These are phyloP conservation scores for Dryas integrifolia DNA, from an alignment of 331 rosid species.

Conservation along the genomic window DNA sequence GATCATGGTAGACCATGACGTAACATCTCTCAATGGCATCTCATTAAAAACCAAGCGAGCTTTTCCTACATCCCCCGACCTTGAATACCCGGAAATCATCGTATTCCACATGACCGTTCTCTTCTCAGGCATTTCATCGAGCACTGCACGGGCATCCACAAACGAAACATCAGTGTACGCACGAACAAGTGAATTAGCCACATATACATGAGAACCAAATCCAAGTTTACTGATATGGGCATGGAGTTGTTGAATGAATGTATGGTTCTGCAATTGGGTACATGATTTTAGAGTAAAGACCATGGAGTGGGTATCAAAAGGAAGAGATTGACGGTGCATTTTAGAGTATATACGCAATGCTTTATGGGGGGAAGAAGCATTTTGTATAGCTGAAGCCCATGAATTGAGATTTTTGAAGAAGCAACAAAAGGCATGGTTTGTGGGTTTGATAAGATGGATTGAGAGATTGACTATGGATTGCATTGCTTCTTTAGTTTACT, in stretches of 20 bases:
- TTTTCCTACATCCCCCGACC: slow-evolving; percentile 31
- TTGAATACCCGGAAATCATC: slow-evolving; percentile 53
- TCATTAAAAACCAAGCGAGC: slow-evolving; percentile 42
- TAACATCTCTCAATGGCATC: slow-evolving; percentile 43
- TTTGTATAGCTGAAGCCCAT: slow-evolving; percentile 49
- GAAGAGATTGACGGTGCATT: slow-evolving; percentile 43
- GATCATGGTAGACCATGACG: slow-evolving; percentile 58
- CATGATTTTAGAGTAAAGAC: slow-evolving; percentile 55
- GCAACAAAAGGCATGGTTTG: slow-evolving; percentile 5
- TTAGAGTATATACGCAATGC: slow-evolving; percentile 38
- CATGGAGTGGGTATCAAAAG: slow-evolving; percentile 49
- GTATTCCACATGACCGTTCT: slow-evolving; percentile 56
- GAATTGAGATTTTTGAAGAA: slow-evolving; percentile 27
- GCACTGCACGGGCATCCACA: slow-evolving; percentile 42
- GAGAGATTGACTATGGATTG: background rate
- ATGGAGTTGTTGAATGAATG: slow-evolving; percentile 48
- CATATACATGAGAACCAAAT: slow-evolving; percentile 38
- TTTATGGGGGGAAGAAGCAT: slow-evolving; percentile 44
- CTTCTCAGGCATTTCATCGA: slow-evolving; percentile 62
- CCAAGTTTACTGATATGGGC: slow-evolving; percentile 63
- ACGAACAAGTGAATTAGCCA: slow-evolving; percentile 42
- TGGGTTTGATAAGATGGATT: slow-evolving; percentile 3
- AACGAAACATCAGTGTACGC: slow-evolving; percentile 32
- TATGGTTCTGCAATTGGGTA: slow-evolving; percentile 28
- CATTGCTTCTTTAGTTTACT: background rate